A percentile compares a stretch with the other conserved stretches of the same genome.
phyloP scores from a whole-genome alignment of 2,329 filamentous ascomycete genomes.

The Hypoxylon sp. region DNA sequence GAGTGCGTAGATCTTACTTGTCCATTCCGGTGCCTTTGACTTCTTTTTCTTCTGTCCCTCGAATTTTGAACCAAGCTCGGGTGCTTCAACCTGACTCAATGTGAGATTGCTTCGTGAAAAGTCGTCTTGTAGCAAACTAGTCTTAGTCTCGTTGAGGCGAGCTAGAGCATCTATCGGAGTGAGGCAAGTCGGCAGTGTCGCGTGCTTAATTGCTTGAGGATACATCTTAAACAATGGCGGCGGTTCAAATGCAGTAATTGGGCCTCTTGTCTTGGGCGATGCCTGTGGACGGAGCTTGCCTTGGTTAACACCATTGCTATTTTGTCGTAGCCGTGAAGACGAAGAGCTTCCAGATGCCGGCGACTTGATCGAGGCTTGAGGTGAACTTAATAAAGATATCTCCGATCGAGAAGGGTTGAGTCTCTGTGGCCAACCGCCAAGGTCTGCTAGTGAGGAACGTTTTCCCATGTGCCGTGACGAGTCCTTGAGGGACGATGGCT shows the following conservation, averaged over 20 bases:
- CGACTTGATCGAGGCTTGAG: conserved; percentile 40
- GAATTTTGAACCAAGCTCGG: conserved; percentile 54
- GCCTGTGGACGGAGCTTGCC: conserved; percentile 40
- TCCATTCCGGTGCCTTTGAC: conserved; percentile 72
- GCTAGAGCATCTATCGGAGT: conserved; percentile 79
- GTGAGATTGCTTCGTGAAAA: conserved; percentile 49
- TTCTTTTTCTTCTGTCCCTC: conserved; percentile 65
- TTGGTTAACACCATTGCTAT: conserved; percentile 29
- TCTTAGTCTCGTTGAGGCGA: conserved; percentile 70
- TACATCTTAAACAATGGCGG: conserved; percentile 90
- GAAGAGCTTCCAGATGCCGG: conserved; percentile 27
- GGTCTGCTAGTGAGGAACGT: conserved; percentile 64
- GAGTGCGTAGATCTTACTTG: conserved; percentile 80
- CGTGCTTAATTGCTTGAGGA: conserved; percentile 84
- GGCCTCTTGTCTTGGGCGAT: conserved; percentile 27
- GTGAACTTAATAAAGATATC: conserved; percentile 50
- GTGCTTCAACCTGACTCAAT: conserved; percentile 51
- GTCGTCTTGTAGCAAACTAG: conserved; percentile 57
- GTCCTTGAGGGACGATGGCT: conserved; percentile 52
- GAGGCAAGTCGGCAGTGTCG: conserved; percentile 76
- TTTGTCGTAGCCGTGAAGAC: conserved; percentile 30
- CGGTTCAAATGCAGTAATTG: conserved; percentile 66
- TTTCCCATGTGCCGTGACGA: conserved; percentile 57
- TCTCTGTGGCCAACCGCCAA: conserved; percentile 61
- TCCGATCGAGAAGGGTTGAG: conserved; percentile 58